Evolutionary conservation across 768 basidiomycete species (phyloP).

Genomic region (Podaxis carcinomalis): DNA sequence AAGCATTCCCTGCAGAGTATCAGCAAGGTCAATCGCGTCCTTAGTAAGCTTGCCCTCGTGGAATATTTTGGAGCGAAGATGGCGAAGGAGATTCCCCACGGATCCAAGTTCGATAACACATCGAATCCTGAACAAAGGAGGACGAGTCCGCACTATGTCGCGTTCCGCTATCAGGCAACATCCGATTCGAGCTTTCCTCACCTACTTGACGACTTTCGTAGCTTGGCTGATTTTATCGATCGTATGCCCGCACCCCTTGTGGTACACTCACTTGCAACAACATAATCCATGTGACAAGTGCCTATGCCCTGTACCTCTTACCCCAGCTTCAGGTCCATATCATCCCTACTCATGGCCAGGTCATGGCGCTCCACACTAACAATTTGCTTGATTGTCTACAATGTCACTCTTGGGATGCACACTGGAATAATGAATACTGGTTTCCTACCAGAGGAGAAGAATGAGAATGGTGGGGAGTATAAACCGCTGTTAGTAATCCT

Average conservation of each 20-base stretch:
- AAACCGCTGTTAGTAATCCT: slow-evolving; percentile 58
- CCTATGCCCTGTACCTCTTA: slow-evolving; percentile 71
- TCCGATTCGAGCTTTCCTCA: too few species aligned
- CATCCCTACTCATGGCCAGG: slow-evolving; percentile 71
- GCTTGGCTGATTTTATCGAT: too few species aligned
- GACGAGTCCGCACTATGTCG: too few species aligned
- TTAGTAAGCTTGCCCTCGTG: too few species aligned
- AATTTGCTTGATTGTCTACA: slow-evolving; percentile 35
- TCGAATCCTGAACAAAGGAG: too few species aligned
- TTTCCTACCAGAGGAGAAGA: slow-evolving; percentile 49
- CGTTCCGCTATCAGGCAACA: too few species aligned
- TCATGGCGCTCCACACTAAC: slow-evolving; percentile 37
- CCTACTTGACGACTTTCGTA: too few species aligned
- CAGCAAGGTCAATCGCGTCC: too few species aligned
- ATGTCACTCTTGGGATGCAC: slow-evolving; percentile 43
- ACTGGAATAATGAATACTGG: slow-evolving; percentile 70
- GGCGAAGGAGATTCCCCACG: too few species aligned
- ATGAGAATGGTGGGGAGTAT: slow-evolving; percentile 19
- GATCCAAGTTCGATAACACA: too few species aligned
- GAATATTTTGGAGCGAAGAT: too few species aligned
- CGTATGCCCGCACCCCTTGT: slow-evolving; percentile 26
- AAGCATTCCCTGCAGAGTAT: not conserved
- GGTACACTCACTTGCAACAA: slow-evolving; percentile 56
- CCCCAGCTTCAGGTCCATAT: slow-evolving; percentile 43
- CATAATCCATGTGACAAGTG: slow-evolving; percentile 87